Evolutionary conservation across 2,329 filamentous ascomycete species (phyloP), one percentile per base, ranked within the genome.

Genomic region (Fusarium tricinctum): DNA sequence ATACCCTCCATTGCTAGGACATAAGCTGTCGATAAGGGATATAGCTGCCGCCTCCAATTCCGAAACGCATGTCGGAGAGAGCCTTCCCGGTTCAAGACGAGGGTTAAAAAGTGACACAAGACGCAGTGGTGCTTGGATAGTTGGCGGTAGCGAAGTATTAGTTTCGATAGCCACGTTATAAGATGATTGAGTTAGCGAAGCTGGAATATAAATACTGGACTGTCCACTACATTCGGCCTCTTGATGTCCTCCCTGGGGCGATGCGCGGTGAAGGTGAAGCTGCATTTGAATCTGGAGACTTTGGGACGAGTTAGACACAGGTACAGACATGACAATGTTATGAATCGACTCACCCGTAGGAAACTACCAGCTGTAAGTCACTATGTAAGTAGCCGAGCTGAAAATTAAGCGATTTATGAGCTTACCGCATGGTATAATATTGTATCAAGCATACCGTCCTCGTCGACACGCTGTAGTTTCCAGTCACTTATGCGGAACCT

Each of bases 381-480:
- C 2, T 20, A 9, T 45, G 43, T 73, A n/a, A 73, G 68, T 47
- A 23, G 17, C 32, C 7, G 26, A 53, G 15, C 22, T 17, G 47
- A 40, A 20, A 15, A 23, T n/a, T 2, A 7, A 35, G 6, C n/a
- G 15, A 38, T 23, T 14, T 4, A 40, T 44, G 38, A 26, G 59
- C 72, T 65, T 63, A 74, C 72, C 15, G 72, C 66, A 47, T 70
- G 71, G 42, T 71, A 74, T 15, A 74, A 28, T 44, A 74, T 61
- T 60, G 72, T 58, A 30, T 74, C 72, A 15, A 61, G 54, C 26
- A 58, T 59, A 17, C 72, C 72, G 6, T 69, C 42, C 17, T 56
- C 15, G 20, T 68, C 64, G 14, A 72, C 43, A 9, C 63, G 33
- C 5, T 71, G 47, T 39, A 49, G 65, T 39, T 68, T 74, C 47